Evolutionary conservation across 1,139 yeast genomes (phyloP), one percentile per base, ranked within the genome.

Genomic region (Geotrichum bryndzae): DNA sequence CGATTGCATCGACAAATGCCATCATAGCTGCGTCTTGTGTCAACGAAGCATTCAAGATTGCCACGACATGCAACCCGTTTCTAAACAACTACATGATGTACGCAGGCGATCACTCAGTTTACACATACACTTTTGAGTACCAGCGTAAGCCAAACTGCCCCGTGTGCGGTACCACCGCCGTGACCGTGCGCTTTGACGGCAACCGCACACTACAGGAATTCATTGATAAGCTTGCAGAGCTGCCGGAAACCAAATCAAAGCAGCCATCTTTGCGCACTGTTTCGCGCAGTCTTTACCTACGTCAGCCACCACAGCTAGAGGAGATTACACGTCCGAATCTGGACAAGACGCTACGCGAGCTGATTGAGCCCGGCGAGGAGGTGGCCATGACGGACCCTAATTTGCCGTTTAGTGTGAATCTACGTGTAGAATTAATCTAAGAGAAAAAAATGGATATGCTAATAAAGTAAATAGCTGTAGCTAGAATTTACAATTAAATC

Each of bases 1-100:
- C 97, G 1, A 89, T 92, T 61, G 96, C 97, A 0, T 87, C 96
- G 1, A 92, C 98, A 0, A 94, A 94, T 73, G 96, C 98, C 2
- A 82, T 94, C 46, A 84, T 94, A 53, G 97, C 98, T 1, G 97
- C 96, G 0, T 82, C 91, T 15, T 90, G 97, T 72, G 89, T 96
- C 70, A 88, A 88, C 68, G 97, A 92, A 72, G 91, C 89, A 0
- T 83, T 90, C 73, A 92, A 92, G 70, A 77, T 90, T 31, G 80
- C 88, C 33, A 86, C 96, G 0, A 82, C 84, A 59, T 78, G 84
- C 63, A 86, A 85, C 68, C 92, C 91, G 0, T 80, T 80, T 50
- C 76, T 90, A 68, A 84, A 85, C 67, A 92, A 91, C 73, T 89
- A 89, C 72, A 87, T 90, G 90, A 88, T 88, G 85, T 90, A 90